phyloP scores from a whole-genome alignment of 768 basidiomycete species.

The Lactifluus hygrophoroides region DNA sequence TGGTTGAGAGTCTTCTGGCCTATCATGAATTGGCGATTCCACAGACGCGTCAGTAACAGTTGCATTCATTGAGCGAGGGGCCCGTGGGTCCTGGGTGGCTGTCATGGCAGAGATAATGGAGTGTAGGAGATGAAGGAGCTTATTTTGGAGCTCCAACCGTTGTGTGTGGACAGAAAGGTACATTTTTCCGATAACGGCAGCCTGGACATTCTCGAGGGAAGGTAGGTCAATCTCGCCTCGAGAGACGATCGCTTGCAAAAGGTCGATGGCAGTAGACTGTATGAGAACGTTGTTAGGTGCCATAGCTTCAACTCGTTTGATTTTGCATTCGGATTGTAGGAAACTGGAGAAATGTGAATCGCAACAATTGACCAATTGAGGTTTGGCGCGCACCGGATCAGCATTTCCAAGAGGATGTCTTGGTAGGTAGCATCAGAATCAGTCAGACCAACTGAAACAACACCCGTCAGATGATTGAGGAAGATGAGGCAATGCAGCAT shows the following conservation, averaged over 20 bases:
- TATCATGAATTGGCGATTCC: constrained; percentile 22
- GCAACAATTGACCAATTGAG: background rate
- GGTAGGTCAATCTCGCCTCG: constrained; percentile 68
- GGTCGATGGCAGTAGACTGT: constrained; percentile 69
- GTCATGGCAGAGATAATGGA: constrained; percentile 66
- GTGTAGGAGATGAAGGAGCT: constrained; percentile 85
- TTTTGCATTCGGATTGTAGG: constrained; percentile 68
- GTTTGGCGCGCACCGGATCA: constrained; percentile 50
- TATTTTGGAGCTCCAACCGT: constrained; percentile 83
- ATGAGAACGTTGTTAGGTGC: constrained; percentile 50
- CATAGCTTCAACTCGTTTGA: constrained; percentile 41
- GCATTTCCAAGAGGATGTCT: constrained; percentile 63
- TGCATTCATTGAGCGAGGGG: constrained; percentile 1
- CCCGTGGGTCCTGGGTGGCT: constrained; percentile 26
- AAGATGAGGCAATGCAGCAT: constrained; percentile 21
- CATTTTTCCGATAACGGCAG: constrained; percentile 64
- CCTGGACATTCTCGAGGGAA: constrained; percentile 57
- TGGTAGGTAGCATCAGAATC: constrained; percentile 61
- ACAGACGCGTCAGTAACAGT: background rate
- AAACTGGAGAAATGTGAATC: constrained; percentile 38
- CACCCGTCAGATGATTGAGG: constrained; percentile 2
- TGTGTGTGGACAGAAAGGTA: constrained; percentile 61
- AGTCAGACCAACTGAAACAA: constrained; percentile 12
- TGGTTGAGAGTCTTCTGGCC: constrained; percentile 28
- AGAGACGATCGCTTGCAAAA: constrained; percentile 74